Percentiles rank a stretch among this genome's conserved stretches.
Evolutionary conservation across 2,329 filamentous ascomycete genomes (phyloP).

Genomic region (Colletotrichum abscissum): DNA sequence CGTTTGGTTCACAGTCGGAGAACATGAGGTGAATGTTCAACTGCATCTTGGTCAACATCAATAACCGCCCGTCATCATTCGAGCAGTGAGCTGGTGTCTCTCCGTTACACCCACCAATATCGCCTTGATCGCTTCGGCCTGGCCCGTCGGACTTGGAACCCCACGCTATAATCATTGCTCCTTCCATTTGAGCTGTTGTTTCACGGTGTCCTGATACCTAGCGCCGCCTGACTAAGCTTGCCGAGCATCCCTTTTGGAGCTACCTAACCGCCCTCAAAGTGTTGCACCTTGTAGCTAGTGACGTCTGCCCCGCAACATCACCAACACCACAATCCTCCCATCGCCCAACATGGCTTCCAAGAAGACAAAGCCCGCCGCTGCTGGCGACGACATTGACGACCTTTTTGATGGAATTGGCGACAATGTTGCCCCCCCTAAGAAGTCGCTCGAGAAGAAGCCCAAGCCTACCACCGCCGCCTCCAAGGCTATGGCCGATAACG

Average conservation of each 20-base stretch:
- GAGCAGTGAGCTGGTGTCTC: not conserved
- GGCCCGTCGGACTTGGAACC: not conserved
- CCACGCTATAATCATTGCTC: not conserved
- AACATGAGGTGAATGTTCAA: not conserved
- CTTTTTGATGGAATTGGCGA: constrained; percentile 73
- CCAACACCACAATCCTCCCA: constrained; percentile 6
- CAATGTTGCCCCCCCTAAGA: constrained; percentile 60
- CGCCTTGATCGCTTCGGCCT: not conserved
- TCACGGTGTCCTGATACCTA: not conserved
- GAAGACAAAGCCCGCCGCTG: constrained; percentile 65
- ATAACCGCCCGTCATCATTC: not conserved
- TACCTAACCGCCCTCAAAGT: not conserved
- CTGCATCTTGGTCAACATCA: not conserved
- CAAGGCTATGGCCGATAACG: constrained; percentile 68
- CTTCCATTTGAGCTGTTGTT: constrained; percentile 8
- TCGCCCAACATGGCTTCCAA: constrained; percentile 66
- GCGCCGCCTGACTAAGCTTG: constrained; percentile 30
- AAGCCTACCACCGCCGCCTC: constrained; percentile 62
- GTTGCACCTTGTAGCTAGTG: constrained; percentile 15
- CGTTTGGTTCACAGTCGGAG: not conserved
- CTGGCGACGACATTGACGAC: constrained; percentile 73
- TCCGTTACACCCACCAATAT: not conserved
- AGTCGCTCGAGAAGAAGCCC: constrained; percentile 53
- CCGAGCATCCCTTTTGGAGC: constrained; percentile 12
- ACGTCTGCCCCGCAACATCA: constrained; percentile 28